These are phyloP conservation scores for Protomyces pachydermus DNA, from an alignment of 1,139 yeast genomes.

Conservation along the genomic window DNA sequence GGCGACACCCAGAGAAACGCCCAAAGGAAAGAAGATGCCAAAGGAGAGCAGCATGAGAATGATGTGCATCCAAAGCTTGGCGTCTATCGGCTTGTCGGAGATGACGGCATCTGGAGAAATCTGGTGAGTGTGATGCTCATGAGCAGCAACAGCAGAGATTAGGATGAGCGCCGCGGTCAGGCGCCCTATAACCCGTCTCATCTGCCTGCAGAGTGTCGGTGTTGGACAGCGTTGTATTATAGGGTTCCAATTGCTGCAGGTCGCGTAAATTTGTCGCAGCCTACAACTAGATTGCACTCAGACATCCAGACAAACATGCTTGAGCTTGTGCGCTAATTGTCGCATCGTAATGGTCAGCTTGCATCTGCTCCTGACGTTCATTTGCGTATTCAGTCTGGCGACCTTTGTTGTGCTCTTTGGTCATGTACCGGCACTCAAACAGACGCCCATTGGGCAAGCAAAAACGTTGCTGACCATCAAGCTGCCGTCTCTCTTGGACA, in stretches of 20 bases:
- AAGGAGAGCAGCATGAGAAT: slow-evolving; percentile 41
- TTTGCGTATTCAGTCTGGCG: slow-evolving; percentile 18
- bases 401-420: slow-evolving; percentile 31
- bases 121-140: slow-evolving; percentile 33
- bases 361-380: slow-evolving; percentile 15
- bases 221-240: no score
- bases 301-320: no score
- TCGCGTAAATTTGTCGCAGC: no score
- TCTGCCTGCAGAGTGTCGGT: neutral
- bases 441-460: slow-evolving; percentile 17
- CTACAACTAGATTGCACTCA: no score
- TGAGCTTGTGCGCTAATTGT: no score
- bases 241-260: no score
- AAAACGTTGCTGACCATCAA: slow-evolving; percentile 18
- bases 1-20: slow-evolving; percentile 44
- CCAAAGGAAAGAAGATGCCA: slow-evolving; percentile 43
- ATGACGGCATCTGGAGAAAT: slow-evolving; percentile 34
- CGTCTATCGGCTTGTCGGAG: slow-evolving; percentile 34
- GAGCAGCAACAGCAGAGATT: slow-evolving; percentile 16
- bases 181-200: neutral
- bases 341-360: slow-evolving; percentile 4
- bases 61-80: slow-evolving; percentile 41
- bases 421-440: slow-evolving; percentile 34
- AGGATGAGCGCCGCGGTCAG: neutral
- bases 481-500: slow-evolving; percentile 28